Evolutionary conservation across 192 early-diverging fungal species (phyloP).

Genomic region (Mortierella claussenii): DNA sequence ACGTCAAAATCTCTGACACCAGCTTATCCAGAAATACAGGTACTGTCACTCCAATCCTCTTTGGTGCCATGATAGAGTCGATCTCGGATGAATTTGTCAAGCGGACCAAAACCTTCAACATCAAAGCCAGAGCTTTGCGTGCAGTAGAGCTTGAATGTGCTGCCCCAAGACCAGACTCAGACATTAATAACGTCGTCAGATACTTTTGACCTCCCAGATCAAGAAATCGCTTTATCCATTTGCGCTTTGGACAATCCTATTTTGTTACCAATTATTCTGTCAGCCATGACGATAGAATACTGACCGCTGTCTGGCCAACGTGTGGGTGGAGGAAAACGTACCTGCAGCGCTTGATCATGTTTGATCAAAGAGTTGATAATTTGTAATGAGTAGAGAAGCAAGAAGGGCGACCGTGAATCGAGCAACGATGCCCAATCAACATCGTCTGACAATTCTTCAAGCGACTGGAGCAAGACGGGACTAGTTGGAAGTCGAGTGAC

Average conservation of each 20-base stretch:
- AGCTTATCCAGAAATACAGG: conserved; percentile 34
- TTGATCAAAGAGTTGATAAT: conserved; percentile 55
- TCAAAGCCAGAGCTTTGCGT: conserved; percentile 34
- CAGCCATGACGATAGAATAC: not conserved
- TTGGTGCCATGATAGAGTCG: conserved; percentile 5
- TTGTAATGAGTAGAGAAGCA: conserved; percentile 57
- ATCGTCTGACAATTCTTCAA: conserved; percentile 36
- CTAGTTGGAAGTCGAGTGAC: conserved; percentile 53
- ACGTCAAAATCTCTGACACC: conserved; percentile 40
- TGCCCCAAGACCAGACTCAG: conserved; percentile 35
- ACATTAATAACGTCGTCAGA: conserved; percentile 45
- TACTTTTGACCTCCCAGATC: conserved; percentile 53
- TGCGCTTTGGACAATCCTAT: conserved; percentile 24
- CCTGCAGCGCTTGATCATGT: conserved; percentile 30
- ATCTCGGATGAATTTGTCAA: conserved; percentile 17
- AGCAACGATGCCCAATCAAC: conserved; percentile 51
- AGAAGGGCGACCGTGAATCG: conserved; percentile 55
- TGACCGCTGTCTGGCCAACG: not conserved
- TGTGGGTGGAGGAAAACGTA: too few relatives aligned
- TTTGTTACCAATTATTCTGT: not conserved
- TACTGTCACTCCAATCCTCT: conserved; percentile 16
- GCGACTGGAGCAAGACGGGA: conserved; percentile 21
- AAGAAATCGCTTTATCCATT: conserved; percentile 51
- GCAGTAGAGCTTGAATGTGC: conserved; percentile 16
- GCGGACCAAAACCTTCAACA: conserved; percentile 47